A percentile compares a stretch with the other conserved stretches of the same genome.
These are phyloP conservation scores for Epichloe baconii DNA, from an alignment of 2,329 filamentous ascomycete genomes.

Conservation along the genomic window DNA sequence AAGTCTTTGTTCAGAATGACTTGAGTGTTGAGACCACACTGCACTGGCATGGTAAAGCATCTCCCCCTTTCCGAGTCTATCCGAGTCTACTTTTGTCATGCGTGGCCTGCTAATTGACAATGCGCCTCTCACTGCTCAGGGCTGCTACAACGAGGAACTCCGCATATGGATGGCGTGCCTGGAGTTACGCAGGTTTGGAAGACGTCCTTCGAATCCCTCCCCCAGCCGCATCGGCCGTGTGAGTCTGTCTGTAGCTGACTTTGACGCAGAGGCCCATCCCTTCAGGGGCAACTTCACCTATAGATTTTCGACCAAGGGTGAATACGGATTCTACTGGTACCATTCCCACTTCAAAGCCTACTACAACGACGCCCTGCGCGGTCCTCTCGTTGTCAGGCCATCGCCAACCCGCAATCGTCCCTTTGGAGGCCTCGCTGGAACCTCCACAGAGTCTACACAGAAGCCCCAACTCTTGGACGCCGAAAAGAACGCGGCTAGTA, in stretches of 20 bases:
- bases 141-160: slow-evolving; percentile 1
- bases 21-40: neutral
- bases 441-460: neutral
- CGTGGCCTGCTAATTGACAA: neutral
- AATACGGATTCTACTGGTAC: slow-evolving; percentile 6
- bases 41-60: neutral
- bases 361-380: slow-evolving; percentile 6
- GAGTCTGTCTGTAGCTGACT: neutral
- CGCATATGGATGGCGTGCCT: slow-evolving; percentile 3
- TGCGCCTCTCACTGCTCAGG: neutral
- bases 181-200: slow-evolving; percentile 3
- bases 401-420: slow-evolving; percentile 1
- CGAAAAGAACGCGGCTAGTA: neutral
- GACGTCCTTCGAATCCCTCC: no score
- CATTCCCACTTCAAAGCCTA: slow-evolving; percentile 5
- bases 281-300: slow-evolving; percentile 2
- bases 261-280: neutral
- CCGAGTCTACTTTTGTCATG: neutral
- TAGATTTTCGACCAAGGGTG: slow-evolving; percentile 1
- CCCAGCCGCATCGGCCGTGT: neutral
- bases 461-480: neutral
- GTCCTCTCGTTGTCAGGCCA: neutral
- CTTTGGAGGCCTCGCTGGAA: neutral
- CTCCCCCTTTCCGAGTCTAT: no score
- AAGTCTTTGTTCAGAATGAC: slow-evolving; percentile 4